Evolutionary conservation across 805 yeast species (phyloP), one percentile per base, ranked within the genome.

Genomic region (Cyberlindnera euphorbiiphila): DNA sequence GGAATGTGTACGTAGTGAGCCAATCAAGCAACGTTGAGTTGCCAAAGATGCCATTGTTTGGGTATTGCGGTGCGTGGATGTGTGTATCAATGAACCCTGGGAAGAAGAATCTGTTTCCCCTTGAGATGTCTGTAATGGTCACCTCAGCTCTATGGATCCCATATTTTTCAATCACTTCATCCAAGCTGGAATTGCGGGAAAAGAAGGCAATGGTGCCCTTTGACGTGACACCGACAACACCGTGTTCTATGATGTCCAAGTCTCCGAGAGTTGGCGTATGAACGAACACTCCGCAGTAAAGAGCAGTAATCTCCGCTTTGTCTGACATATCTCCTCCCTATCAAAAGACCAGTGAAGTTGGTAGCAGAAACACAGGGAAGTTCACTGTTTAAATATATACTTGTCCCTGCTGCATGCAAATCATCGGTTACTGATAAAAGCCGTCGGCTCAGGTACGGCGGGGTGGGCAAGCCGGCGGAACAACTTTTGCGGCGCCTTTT

Each of bases 51-150:
- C 94, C 93, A 32, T 71, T 68, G 56, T 85, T 85, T 10, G 93
- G 93, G 51, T 75, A 85, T 59, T 85, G 94, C 3, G 94, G 79
- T 2, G 94, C 93, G 59, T 85, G 94, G 32, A 81, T 80, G 56
- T 85, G 94, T 1, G 93, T 82, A 50, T 85, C 94, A 5, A 85
- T 62, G 50, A 85, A 85, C 0, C 94, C 94, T 0, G 94, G 94
- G 52, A 86, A 78, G 52, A 82, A 77, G 57, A 91, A 91, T 34
- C 60, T 59, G 46, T 64, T 58, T 12, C 66, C 59, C 7, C 49
- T 42, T 0, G 71, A 54, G 13, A 53, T 34, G 39, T 66, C 66
- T 7, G 67, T 56, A 3, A 72, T 39, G 1, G 43, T 41, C 1
- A 61, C 41, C 4, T 60, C 54, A 32, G 61, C 64, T 1, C 60